These are phyloP conservation scores for Prototheca wickerhamii DNA, from an alignment of 163 green algal species.

Conservation along the genomic window DNA sequence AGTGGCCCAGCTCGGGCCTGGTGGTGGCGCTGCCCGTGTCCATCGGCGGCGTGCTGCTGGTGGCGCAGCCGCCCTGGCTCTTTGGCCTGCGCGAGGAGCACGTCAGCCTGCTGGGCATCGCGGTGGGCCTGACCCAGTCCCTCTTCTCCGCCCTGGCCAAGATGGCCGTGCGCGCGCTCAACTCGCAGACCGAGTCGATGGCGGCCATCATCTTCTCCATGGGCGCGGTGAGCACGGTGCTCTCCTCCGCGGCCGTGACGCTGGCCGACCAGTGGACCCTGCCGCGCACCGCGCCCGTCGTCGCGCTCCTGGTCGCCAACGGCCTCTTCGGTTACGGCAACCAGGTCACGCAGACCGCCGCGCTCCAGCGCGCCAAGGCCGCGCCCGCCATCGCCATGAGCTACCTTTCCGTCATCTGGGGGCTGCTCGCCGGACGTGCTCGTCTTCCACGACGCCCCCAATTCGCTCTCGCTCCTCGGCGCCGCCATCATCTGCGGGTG, in stretches of 20 bases:
- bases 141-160: slow-evolving; percentile 34
- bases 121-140: slow-evolving; percentile 17
- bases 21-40: slow-evolving; percentile 24
- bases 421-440: neutral
- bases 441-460: slow-evolving; percentile 2
- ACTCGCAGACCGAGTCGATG: slow-evolving; percentile 20
- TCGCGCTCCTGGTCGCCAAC: slow-evolving; percentile 10
- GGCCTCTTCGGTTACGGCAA: slow-evolving; percentile 29
- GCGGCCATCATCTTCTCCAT: slow-evolving; percentile 27
- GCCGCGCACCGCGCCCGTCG: slow-evolving; percentile 1
- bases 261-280: neutral
- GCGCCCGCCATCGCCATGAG: slow-evolving; percentile 33
- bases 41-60: slow-evolving; percentile 25
- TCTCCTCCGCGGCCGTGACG: neutral
- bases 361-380: slow-evolving; percentile 32
- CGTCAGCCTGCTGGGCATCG: slow-evolving; percentile 13
- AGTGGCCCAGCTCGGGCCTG: slow-evolving; percentile 13
- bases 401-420: slow-evolving; percentile 33
- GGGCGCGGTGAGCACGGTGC: slow-evolving; percentile 11
- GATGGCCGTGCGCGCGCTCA: slow-evolving; percentile 34
- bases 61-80: slow-evolving; percentile 32
- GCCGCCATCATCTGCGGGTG: slow-evolving; percentile 7
- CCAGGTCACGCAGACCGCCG: slow-evolving; percentile 35
- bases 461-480: neutral
- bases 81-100: slow-evolving; percentile 3